Evolutionary conservation across 805 yeast species (phyloP), one percentile per base, ranked within the genome.

Genomic region (Cyberlindnera maritima): DNA sequence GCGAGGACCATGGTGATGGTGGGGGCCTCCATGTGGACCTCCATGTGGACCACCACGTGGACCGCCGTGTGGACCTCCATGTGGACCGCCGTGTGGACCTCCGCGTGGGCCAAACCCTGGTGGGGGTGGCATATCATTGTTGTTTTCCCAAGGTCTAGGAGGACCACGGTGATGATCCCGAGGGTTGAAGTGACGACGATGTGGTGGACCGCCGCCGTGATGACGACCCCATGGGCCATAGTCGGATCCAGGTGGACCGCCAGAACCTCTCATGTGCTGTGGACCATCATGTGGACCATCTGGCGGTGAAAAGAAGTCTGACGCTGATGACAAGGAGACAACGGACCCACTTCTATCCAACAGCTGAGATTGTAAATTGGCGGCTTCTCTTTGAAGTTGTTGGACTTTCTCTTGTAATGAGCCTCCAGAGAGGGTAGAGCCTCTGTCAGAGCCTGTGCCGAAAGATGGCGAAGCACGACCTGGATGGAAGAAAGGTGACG

Each of bases 371-470:
- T 57, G 59, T 8, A 57, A 43, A 21, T 43, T 43, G 1, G 62
- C 59, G 6, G 61, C 55, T 21, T 57, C 61, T 25, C 54, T 39
- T 38, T 57, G 62, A 4, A 58, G 35, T 29, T 51, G 54, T 1
- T 53, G 55, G 1, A 55, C 59, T 23, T 57, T 55, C 37, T 57
- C 60, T 15, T 54, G 57, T 10, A 58, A 25, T 1, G 48, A 31
- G 25, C 44, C 36, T 13, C 36, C 26, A 5, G 53, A 29, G 17
- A 6, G 7, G 4, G 40, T 18, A 1, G 52, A 43, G 14, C 42
- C 41, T 33, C 46, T 45, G 10, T 49, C 50, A 2, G 46, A 26
- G 31, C 31, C 31, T 17, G 46, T 34, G 10, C 48, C 34, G 12
- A 40, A 11, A 10, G 50, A 4, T 23, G 56, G 52, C 6, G 56